phyloP scores from a whole-genome alignment of 2,329 filamentous ascomycete genomes.

The Stenocarpella maydis region DNA sequence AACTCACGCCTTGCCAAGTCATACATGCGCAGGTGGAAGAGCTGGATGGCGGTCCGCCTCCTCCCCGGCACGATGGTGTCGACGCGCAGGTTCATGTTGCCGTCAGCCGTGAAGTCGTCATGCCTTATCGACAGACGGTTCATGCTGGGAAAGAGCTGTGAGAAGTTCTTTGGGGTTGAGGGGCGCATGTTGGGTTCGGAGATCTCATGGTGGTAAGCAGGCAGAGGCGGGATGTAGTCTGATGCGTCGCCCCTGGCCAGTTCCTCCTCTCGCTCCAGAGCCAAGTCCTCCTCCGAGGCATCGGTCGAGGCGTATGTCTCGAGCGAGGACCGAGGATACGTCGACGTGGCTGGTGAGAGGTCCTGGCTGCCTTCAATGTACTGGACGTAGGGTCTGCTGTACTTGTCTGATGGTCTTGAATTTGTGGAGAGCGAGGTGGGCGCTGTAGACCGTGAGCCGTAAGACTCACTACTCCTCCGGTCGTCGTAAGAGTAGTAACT shows the following conservation, averaged over 20 bases:
- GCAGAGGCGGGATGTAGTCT: constrained; percentile 60
- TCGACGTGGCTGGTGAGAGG: constrained; percentile 51
- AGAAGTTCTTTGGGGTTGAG: constrained; percentile 84
- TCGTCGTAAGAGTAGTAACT: constrained; percentile 23
- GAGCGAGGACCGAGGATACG: constrained; percentile 67
- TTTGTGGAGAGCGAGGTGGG: constrained; percentile 32
- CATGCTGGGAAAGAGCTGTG: constrained; percentile 84
- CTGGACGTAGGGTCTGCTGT: constrained; percentile 30
- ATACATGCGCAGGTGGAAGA: constrained; percentile 96
- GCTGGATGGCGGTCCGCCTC: constrained; percentile 72
- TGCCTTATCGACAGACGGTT: constrained; percentile 84
- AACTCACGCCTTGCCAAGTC: constrained; percentile 87
- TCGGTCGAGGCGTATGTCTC: constrained; percentile 83
- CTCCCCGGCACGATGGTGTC: constrained; percentile 77
- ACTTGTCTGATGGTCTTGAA: constrained; percentile 16
- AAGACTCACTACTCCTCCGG: constrained; percentile 34
- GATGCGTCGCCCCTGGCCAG: constrained; percentile 36
- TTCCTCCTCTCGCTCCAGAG: constrained; percentile 50
- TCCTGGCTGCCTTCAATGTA: constrained; percentile 42
- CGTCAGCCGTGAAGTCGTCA: constrained; percentile 88
- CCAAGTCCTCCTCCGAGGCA: constrained; percentile 67
- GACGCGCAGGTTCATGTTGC: constrained; percentile 95
- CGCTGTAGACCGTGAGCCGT: constrained; percentile 30
- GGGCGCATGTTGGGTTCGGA: constrained; percentile 73
- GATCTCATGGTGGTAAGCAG: constrained; percentile 67